These are phyloP conservation scores for Wickerhamomyces strasburgensis DNA, from an alignment of 805 yeast genomes.

Conservation along the genomic window DNA sequence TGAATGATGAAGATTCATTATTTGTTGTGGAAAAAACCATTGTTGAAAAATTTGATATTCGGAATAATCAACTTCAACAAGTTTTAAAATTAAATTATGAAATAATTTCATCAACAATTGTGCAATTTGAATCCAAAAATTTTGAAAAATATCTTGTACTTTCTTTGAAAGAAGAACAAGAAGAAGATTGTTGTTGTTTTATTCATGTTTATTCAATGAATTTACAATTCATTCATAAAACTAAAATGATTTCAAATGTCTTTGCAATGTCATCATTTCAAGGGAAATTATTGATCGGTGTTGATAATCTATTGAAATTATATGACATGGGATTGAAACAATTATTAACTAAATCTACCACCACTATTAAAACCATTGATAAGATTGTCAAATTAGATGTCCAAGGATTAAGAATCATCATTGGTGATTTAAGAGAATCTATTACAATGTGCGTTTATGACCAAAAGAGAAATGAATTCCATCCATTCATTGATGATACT, in stretches of 20 bases:
- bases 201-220: conserved; percentile 30
- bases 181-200: too few species aligned
- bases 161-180: too few species aligned
- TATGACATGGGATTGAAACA: conserved; percentile 80
- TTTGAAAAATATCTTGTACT: too few species aligned
- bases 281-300: conserved; percentile 57
- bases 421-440: conserved; percentile 71
- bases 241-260: conserved; percentile 46
- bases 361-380: conserved; percentile 37
- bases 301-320: conserved; percentile 46
- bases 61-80: conserved; percentile 11
- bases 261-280: conserved; percentile 49
- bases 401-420: conserved; percentile 54
- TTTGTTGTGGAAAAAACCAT: conserved; percentile 13
- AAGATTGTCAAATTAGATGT: conserved; percentile 47
- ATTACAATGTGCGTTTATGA: conserved; percentile 53
- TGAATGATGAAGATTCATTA: conserved; percentile 18
- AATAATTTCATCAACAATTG: conserved; percentile 10
- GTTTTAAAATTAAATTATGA: conserved; percentile 9
- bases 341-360: conserved; percentile 59
- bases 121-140: conserved; percentile 25
- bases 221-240: conserved; percentile 52
- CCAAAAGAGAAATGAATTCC: conserved; percentile 41
- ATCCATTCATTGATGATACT: conserved; percentile 66
- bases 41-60: conserved; percentile 15